Percentiles rank a stretch among this genome's conserved stretches.
These are phyloP conservation scores for Echeveria elegans DNA, from an alignment of 164 flowering plant genomes.

Conservation along the genomic window DNA sequence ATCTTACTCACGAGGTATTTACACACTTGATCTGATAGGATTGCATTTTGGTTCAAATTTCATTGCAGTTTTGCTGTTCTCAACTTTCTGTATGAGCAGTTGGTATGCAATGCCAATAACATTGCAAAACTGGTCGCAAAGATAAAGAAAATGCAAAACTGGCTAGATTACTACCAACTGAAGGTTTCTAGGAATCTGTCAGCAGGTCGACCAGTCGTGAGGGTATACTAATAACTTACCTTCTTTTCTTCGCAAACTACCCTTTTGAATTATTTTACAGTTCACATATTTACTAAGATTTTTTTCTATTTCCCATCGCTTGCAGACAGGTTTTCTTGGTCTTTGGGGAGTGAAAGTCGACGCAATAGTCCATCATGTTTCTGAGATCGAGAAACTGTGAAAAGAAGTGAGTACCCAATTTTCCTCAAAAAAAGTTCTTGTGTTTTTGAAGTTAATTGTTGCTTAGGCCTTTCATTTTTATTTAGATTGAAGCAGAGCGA, in stretches of 20 bases:
- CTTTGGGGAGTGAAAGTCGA: conserved; percentile 51
- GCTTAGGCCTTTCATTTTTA: background rate
- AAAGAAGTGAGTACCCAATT: conserved; percentile 21
- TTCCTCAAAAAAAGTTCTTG: too few relatives aligned
- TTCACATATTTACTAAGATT: too few relatives aligned
- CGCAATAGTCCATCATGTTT: conserved; percentile 39
- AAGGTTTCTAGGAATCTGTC: conserved; percentile 37
- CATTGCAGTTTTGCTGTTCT: background rate
- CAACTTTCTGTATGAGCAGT: conserved; percentile 23
- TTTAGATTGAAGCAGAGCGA: conserved; percentile 44
- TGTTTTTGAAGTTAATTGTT: background rate
- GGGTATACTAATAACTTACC: too few relatives aligned
- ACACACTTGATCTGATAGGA: too few relatives aligned
- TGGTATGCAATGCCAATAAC: conserved; percentile 53
- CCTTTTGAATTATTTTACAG: too few relatives aligned
- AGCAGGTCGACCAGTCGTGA: conserved; percentile 31
- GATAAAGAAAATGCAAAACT: conserved; percentile 43
- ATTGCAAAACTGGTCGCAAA: conserved; percentile 46
- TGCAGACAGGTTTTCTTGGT: conserved; percentile 64
- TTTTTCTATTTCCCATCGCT: too few relatives aligned
- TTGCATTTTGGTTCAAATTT: background rate
- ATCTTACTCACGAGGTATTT: conserved; percentile 60
- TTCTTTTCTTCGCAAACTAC: background rate
- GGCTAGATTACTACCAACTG: conserved; percentile 51
- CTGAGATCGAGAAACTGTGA: conserved; percentile 44